Evolutionary conservation across 2,329 filamentous ascomycete genomes (phyloP).

Genomic region (Eutypella sp.): DNA sequence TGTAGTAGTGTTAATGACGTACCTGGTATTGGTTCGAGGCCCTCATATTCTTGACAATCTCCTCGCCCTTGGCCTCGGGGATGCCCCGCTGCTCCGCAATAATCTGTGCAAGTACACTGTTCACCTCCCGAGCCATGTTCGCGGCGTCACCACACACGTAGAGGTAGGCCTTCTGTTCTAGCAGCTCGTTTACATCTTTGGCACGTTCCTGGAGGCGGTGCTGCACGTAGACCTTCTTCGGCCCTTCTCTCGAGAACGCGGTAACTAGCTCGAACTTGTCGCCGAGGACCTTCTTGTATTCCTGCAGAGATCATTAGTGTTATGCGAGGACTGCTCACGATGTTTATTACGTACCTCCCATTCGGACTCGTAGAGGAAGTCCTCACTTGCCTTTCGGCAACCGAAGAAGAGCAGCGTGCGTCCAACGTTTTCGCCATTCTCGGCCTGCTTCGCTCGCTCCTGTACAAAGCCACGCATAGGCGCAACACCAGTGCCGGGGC

Average conservation of each 20-base stretch:
- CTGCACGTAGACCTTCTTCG: slow-evolving; percentile 95
- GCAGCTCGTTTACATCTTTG: slow-evolving; percentile 79
- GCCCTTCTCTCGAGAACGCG: slow-evolving; percentile 85
- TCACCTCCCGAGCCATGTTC: slow-evolving; percentile 94
- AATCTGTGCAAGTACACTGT: slow-evolving; percentile 79
- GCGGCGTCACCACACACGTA: slow-evolving; percentile 98
- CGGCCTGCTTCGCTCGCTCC: slow-evolving; percentile 79
- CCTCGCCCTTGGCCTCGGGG: slow-evolving; percentile 82
- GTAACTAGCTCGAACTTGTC: slow-evolving; percentile 88
- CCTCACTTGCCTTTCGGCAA: slow-evolving; percentile 80
- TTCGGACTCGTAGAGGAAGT: slow-evolving; percentile 88
- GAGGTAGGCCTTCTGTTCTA: slow-evolving; percentile 85
- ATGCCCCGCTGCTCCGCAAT: slow-evolving; percentile 79
- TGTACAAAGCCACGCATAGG: slow-evolving; percentile 95
- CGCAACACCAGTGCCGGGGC: slow-evolving; percentile 92
- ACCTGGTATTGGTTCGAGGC: slow-evolving; percentile 94
- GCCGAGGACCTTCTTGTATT: slow-evolving; percentile 77
- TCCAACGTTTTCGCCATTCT: slow-evolving; percentile 76
- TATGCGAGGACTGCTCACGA: neutral
- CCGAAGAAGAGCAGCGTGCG: slow-evolving; percentile 92
- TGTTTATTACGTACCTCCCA: slow-evolving; percentile 68
- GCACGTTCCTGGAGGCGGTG: slow-evolving; percentile 81
- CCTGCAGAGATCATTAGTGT: slow-evolving; percentile 45
- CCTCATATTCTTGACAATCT: slow-evolving; percentile 96
- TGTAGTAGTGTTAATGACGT: too few relatives aligned